Percentiles rank a stretch among this genome's conserved stretches.
Conservation (phyloP, 2,329 filamentous ascomycete species). For the Dothideomycetes sp. region DNA sequence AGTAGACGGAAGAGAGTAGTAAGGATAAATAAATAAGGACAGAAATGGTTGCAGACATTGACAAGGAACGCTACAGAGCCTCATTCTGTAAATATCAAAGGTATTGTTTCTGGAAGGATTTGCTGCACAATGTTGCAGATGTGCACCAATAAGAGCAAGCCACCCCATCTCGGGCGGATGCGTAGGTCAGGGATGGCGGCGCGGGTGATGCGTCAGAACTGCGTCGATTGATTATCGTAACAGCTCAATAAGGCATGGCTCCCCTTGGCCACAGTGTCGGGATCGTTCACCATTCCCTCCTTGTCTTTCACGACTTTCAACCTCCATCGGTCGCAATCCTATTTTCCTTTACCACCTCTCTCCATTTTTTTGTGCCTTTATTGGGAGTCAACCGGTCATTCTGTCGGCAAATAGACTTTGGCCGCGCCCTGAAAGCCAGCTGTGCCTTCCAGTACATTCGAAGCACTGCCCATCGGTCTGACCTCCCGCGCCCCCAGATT, state of each 20-base stretch:
- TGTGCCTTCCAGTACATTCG: not conserved
- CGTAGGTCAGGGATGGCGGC: not conserved
- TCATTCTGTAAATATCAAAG: not conserved
- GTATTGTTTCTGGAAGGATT: not conserved
- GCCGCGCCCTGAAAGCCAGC: not conserved
- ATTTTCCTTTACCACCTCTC: not conserved
- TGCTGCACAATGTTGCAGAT: not conserved
- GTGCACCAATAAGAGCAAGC: not conserved
- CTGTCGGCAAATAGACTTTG: not conserved
- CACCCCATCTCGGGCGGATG: not conserved
- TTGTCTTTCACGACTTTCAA: not conserved
- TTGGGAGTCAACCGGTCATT: not conserved
- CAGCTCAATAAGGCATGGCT: not conserved
- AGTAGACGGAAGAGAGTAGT: too few species aligned
- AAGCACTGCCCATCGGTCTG: not conserved
- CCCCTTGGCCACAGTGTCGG: not conserved
- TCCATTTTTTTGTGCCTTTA: not conserved
- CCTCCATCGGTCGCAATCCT: not conserved
- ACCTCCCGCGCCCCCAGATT: not conserved
- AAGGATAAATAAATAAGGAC: too few species aligned
- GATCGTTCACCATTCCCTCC: not conserved
- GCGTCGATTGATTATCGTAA: not conserved
- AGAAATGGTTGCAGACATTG: too few species aligned
- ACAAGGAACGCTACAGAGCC: not conserved
- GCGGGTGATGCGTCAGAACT: not conserved